Evolutionary conservation across 2,329 filamentous ascomycete species (phyloP).

Genomic region (Colletotrichum sp.): DNA sequence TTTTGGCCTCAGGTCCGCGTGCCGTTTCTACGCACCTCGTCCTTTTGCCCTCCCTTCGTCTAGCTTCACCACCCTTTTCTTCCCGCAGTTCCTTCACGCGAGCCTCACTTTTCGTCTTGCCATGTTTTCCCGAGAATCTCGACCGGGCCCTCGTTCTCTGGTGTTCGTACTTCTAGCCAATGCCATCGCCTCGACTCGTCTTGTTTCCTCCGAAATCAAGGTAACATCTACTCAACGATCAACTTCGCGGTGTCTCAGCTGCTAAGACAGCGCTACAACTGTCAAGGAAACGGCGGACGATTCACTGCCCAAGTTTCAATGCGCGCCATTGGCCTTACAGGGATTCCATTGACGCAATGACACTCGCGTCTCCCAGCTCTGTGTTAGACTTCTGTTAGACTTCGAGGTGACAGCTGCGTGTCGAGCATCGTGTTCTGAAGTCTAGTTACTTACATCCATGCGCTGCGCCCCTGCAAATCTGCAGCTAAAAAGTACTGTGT

Average conservation of each 20-base stretch:
- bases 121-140: not conserved
- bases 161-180: not conserved
- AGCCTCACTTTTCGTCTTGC: not conserved
- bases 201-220: not conserved
- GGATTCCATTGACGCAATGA: not conserved
- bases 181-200: not conserved
- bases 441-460: not conserved
- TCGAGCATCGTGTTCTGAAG: not conserved
- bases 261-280: not conserved
- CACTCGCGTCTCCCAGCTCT: fast-evolving
- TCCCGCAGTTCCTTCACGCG: not conserved
- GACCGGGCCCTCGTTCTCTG: not conserved
- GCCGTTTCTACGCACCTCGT: not conserved
- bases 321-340: not conserved
- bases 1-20: not conserved
- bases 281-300: not conserved
- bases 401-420: not conserved
- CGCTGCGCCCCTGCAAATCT: not conserved
- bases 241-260: not conserved
- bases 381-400: not conserved
- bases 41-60: not conserved
- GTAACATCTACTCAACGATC: not conserved
- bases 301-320: not conserved
- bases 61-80: not conserved
- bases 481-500: not conserved